Percentiles rank a stretch among this genome's conserved stretches.
Evolutionary conservation across 176 grass and related monocot genomes (phyloP).

Genomic region (Rhynchospora breviuscula): DNA sequence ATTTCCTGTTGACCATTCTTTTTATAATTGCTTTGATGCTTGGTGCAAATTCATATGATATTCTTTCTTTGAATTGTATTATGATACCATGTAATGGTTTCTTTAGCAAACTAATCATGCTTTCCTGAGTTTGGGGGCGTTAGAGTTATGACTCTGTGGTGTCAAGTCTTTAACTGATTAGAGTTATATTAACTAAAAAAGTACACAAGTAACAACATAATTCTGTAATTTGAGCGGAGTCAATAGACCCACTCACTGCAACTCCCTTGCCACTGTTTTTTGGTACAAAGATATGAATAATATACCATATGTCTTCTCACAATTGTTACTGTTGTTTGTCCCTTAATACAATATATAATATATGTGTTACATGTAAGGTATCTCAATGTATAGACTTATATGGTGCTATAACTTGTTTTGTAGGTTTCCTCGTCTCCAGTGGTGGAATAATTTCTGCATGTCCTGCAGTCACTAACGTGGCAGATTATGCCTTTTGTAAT

Average conservation of each 20-base stretch:
- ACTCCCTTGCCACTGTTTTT: too few relatives aligned
- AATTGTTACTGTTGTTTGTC: background rate
- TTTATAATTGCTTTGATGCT: background rate
- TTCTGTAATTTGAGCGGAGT: too few relatives aligned
- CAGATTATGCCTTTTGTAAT: conserved; percentile 7
- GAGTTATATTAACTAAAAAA: too few relatives aligned
- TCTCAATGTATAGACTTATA: background rate
- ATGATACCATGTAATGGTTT: background rate
- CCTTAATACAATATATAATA: background rate
- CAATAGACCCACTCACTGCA: too few relatives aligned
- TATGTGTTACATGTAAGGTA: background rate
- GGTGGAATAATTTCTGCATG: conserved; percentile 4
- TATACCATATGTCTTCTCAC: background rate
- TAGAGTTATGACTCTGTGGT: too few relatives aligned
- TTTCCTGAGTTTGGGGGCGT: background rate
- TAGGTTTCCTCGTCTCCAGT: background rate
- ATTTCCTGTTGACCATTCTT: background rate
- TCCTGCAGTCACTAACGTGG: background rate
- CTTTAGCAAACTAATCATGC: background rate
- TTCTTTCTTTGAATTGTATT: background rate
- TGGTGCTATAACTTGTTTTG: background rate
- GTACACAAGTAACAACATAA: too few relatives aligned
- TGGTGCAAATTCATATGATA: background rate
- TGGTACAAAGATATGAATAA: background rate
- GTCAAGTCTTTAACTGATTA: too few relatives aligned